phyloP scores from a whole-genome alignment of 176 grass and related monocot species.

The Pontederia crassipes region DNA sequence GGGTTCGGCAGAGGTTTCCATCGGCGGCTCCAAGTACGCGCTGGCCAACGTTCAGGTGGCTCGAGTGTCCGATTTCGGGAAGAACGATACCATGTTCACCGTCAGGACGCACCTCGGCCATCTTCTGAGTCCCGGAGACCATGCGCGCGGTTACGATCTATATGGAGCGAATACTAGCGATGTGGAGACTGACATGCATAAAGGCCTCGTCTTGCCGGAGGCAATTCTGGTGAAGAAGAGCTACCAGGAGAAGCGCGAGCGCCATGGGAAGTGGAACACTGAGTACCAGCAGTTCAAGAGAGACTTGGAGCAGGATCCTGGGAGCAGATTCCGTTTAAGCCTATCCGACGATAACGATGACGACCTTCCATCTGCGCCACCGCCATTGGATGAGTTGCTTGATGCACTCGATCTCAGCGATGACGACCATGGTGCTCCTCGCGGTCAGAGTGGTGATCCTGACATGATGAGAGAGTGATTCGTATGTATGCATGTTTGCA shows the following conservation, averaged over 20 bases:
- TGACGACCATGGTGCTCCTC: conserved; percentile 27
- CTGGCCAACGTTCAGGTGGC: conserved; percentile 71
- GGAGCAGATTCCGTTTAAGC: conserved; percentile 34
- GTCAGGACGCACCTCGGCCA: conserved; percentile 76
- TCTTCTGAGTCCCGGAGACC: conserved; percentile 62
- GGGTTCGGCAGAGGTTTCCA: conserved; percentile 44
- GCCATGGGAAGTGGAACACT: conserved; percentile 39
- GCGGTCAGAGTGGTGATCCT: conserved; percentile 7
- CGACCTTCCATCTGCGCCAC: conserved; percentile 51
- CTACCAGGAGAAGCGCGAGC: conserved; percentile 52
- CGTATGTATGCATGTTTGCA: not conserved
- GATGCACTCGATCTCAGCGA: conserved; percentile 55
- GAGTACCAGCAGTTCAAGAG: conserved; percentile 55
- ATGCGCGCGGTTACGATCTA: conserved; percentile 81
- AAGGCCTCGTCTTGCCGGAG: conserved; percentile 49
- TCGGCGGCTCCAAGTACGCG: conserved; percentile 49
- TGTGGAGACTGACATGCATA: conserved; percentile 56
- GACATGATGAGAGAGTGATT: conserved; percentile 39
- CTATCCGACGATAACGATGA: conserved; percentile 70
- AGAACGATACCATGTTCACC: conserved; percentile 65
- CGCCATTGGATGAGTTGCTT: conserved; percentile 64
- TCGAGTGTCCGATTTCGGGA: conserved; percentile 60
- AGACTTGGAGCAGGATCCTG: conserved; percentile 52
- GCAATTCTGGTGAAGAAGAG: conserved; percentile 91
- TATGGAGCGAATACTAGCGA: conserved; percentile 63